Evolutionary conservation across 2,329 filamentous ascomycete species (phyloP).

Genomic region (Dactylellina cionopaga): DNA sequence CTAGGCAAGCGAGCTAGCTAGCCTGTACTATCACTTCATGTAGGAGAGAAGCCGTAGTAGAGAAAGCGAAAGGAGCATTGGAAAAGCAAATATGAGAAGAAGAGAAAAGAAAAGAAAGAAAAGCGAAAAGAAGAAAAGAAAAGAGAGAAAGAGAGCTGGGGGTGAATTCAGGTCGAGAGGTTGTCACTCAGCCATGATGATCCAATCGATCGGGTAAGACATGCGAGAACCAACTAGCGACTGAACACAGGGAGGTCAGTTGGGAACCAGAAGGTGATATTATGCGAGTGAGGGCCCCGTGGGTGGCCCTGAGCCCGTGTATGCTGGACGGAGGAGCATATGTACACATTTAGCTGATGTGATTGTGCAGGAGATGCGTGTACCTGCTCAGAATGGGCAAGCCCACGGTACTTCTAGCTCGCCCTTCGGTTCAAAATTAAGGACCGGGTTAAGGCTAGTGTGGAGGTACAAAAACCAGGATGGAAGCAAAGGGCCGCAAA

Average conservation of each 20-base stretch:
- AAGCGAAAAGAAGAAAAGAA: constrained; percentile 29
- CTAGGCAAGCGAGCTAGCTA: constrained; percentile 45
- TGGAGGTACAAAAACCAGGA: constrained; percentile 46
- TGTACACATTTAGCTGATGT: constrained; percentile 7
- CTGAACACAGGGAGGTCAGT: constrained; percentile 23
- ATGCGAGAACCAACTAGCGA: constrained; percentile 44
- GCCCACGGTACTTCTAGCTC: not conserved
- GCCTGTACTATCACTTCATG: constrained; percentile 50
- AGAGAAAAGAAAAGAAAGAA: constrained; percentile 40
- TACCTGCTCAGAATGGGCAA: constrained; percentile 45
- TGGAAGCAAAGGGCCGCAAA: constrained; percentile 21
- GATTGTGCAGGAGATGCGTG: constrained; percentile 13
- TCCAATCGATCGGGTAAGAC: constrained; percentile 52
- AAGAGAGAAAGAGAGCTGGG: constrained; percentile 46
- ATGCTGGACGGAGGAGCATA: not conserved
- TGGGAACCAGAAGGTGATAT: constrained; percentile 35
- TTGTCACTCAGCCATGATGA: constrained; percentile 52
- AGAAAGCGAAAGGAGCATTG: constrained; percentile 55
- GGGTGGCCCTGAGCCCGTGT: not conserved
- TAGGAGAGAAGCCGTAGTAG: constrained; percentile 57
- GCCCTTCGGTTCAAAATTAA: constrained; percentile 14
- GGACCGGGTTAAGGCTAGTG: constrained; percentile 35
- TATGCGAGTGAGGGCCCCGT: constrained; percentile 39
- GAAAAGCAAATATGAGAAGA: constrained; percentile 51
- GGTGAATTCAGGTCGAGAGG: constrained; percentile 48